A percentile compares a stretch with the other conserved stretches of the same genome.
Evolutionary conservation across 163 green algal genomes (phyloP).

Genomic region (Coccomyxa subellipsoidea): DNA sequence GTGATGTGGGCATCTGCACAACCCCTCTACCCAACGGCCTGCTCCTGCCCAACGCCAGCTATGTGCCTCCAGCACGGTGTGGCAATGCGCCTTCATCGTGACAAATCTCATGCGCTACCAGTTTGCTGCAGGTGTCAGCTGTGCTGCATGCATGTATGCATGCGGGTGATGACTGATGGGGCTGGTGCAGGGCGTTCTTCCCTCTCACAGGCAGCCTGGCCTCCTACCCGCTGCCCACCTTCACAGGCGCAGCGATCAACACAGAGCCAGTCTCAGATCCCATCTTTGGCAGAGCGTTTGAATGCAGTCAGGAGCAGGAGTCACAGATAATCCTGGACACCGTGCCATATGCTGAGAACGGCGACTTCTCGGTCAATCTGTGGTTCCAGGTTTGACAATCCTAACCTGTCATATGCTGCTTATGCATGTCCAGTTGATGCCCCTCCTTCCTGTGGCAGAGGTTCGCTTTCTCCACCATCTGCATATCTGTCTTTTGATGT

Average conservation of each 20-base stretch:
- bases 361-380: conserved; percentile 20
- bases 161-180: background rate
- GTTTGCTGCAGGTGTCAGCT: too few species aligned
- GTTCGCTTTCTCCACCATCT: background rate
- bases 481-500: background rate
- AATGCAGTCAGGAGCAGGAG: background rate
- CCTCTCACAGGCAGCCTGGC: background rate
- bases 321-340: conserved; percentile 9
- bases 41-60: background rate
- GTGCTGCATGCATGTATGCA: too few species aligned
- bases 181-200: conserved; percentile 5
- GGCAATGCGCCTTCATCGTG: background rate
- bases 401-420: background rate
- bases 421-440: background rate
- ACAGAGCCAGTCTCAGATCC: background rate
- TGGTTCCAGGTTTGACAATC: conserved; percentile 13
- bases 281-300: background rate
- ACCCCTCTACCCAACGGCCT: background rate
- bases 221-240: conserved; percentile 1
- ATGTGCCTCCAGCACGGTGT: background rate
- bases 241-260: background rate
- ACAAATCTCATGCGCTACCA: too few species aligned
- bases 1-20: conserved; percentile 1
- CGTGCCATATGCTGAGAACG: conserved; percentile 9
- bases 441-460: background rate